A percentile compares a stretch with the other conserved stretches of the same genome.
Evolutionary conservation across 2,329 filamentous ascomycete species (phyloP).

Genomic region (Colletotrichum costaricense): DNA sequence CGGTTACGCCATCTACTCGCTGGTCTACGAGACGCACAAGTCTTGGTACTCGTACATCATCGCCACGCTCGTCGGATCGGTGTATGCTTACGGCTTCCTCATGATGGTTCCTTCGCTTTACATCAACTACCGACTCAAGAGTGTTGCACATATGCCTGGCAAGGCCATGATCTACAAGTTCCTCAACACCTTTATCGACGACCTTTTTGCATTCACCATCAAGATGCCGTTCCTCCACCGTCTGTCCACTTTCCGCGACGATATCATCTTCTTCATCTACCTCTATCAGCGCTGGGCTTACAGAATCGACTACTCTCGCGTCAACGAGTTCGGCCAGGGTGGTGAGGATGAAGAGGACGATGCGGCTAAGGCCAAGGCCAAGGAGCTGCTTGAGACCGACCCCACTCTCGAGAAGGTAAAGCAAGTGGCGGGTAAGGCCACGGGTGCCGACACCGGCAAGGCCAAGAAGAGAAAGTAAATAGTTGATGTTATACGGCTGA

Average conservation of each 20-base stretch:
- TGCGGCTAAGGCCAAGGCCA: constrained; percentile 47
- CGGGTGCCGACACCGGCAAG: constrained; percentile 60
- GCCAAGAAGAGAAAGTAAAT: constrained; percentile 55
- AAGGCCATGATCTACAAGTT: constrained; percentile 99
- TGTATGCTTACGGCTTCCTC: constrained; percentile 97
- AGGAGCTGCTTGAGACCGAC: constrained; percentile 47
- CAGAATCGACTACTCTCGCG: constrained; percentile 87
- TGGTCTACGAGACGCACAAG: constrained; percentile 95
- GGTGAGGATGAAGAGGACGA: constrained; percentile 83
- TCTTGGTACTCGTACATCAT: constrained; percentile 98
- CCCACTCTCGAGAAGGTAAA: constrained; percentile 47
- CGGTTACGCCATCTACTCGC: constrained; percentile 90
- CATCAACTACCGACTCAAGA: constrained; percentile 98
- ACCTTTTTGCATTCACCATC: constrained; percentile 98
- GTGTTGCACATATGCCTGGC: constrained; percentile 94
- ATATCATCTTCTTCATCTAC: constrained; percentile 98
- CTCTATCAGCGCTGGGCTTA: constrained; percentile 95
- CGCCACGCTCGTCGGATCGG: constrained; percentile 91
- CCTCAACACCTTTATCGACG: constrained; percentile 98
- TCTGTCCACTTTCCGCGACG: constrained; percentile 90
- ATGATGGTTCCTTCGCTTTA: constrained; percentile 99
- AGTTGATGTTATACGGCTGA: neutral
- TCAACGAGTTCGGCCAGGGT: constrained; percentile 98
- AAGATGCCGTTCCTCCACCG: constrained; percentile 98
- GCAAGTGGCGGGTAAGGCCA: constrained; percentile 52